Conservation (phyloP, 179 eudicot genomes). For the Gypsophila paniculata region DNA sequence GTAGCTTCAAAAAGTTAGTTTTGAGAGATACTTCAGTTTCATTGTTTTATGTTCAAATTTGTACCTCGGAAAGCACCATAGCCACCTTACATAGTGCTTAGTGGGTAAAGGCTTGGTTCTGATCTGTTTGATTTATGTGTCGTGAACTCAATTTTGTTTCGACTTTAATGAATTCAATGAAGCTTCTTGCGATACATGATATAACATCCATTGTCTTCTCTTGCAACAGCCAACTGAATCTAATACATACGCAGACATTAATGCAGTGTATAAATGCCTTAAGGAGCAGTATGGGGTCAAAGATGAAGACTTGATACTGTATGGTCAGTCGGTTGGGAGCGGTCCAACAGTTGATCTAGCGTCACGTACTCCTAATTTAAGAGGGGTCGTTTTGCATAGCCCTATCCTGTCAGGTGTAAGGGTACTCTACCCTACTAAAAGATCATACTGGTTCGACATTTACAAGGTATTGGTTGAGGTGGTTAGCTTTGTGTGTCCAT, state of each 20-base stretch:
- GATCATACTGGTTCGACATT: slow-evolving; percentile 93
- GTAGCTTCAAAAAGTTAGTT: not conserved
- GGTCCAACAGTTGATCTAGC: slow-evolving; percentile 95
- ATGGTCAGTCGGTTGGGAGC: slow-evolving; percentile 94
- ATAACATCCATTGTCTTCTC: slow-evolving; percentile 30
- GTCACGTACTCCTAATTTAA: slow-evolving; percentile 68
- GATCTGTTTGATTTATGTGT: not conserved
- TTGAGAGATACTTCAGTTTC: slow-evolving; percentile 16
- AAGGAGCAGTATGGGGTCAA: slow-evolving; percentile 76
- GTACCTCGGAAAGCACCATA: slow-evolving; percentile 5
- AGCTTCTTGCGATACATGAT: slow-evolving; percentile 14
- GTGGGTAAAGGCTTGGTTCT: not conserved
- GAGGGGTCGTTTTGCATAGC: slow-evolving; percentile 92
- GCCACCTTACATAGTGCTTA: not conserved
- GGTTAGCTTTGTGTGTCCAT: not conserved
- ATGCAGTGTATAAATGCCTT: slow-evolving; percentile 92
- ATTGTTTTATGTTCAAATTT: slow-evolving; percentile 15
- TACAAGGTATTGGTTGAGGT: slow-evolving; percentile 60
- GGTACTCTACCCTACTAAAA: slow-evolving; percentile 78
- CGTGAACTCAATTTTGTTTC: not conserved
- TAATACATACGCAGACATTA: slow-evolving; percentile 95
- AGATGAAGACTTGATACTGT: slow-evolving; percentile 77
- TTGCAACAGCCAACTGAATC: slow-evolving; percentile 83
- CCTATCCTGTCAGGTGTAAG: slow-evolving; percentile 88
- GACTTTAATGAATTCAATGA: not conserved